Base-by-base conservation (phyloP, 1,284 basidiomycete genomes). In the Ustilago shanxiensis region DNA sequence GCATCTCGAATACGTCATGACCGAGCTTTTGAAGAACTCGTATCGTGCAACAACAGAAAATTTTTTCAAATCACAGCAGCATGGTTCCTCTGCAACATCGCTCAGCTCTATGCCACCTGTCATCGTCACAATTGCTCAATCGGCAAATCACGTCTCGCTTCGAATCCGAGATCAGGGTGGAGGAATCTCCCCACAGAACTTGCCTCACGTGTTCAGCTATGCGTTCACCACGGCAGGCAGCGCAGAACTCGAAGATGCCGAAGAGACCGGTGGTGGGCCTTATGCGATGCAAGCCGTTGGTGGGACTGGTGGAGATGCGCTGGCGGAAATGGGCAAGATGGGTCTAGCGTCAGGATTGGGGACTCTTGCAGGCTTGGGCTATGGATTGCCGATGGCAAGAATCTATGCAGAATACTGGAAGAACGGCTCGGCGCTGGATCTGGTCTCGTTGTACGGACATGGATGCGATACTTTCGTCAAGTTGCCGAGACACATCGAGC, bases 91-190 rank as follows among this genome's bases (percentile, higher is more conserved):
- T 33, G 28, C 52, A 4, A n/a, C 14, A 13, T 58, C 54, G 33
- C n/a, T 54, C 9, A 39, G 18, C 33, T 52, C 22, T 22, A 76
- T 72, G 73, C 89, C 93, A 20, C 84, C 92, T 3, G 89, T 95
- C 8, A 87, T 87, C 28, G 89, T 94, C 45, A 94, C 93, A 1
- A 89, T 88, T 50, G 90, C 92, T 2, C 89, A 90, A 16, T 89
- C 90, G 18, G 84, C 87, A 29, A 88, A 87, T 33, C 92, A 90
- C 84, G 89, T 95, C 61, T 92, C 91, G 29, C 88, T 95, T 45
- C 90, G 94, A 39, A 89, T 95, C 26, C 89, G 94, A 33, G 94
- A 95, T 79, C 91, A 93, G 79, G 94, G 94, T 3, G 94, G 93
- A 18, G 94, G 94, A 3, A 91, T 95, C 39, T 89, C 91, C 1